Conservation (phyloP, 352 stramenopile species). For the Phytophthora sp. region DNA sequence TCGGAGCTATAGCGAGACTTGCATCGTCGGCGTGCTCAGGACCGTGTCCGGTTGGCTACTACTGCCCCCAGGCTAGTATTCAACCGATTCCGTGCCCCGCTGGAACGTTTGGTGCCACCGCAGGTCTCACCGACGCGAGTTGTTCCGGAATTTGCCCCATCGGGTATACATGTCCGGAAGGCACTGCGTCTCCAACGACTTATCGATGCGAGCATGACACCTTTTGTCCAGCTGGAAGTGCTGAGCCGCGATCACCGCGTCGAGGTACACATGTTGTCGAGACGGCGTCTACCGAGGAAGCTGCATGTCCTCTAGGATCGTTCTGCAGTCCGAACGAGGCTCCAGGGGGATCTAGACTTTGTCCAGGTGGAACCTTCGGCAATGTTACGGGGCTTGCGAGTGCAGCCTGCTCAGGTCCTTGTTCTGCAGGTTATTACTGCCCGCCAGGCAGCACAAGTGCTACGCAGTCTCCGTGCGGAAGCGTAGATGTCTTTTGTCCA, state of each 20-base stretch:
- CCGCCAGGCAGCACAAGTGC: constrained; percentile 45
- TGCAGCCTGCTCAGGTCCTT: constrained; percentile 55
- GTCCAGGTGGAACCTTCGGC: constrained; percentile 72
- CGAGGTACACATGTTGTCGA: constrained; percentile 43
- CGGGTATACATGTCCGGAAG: constrained; percentile 69
- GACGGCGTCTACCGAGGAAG: constrained; percentile 4
- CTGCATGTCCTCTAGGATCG: constrained; percentile 43
- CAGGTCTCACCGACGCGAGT: constrained; percentile 36
- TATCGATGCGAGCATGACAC: constrained; percentile 36
- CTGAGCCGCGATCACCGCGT: constrained; percentile 11
- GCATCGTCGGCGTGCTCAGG: constrained; percentile 41
- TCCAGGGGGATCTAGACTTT: constrained; percentile 38
- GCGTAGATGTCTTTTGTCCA: constrained; percentile 51
- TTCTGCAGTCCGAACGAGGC: constrained; percentile 55
- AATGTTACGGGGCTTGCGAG: constrained; percentile 40
- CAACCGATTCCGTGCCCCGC: constrained; percentile 44
- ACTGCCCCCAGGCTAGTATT: constrained; percentile 46
- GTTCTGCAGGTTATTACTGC: constrained; percentile 66
- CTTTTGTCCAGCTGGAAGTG: constrained; percentile 31
- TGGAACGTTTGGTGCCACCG: constrained; percentile 59
- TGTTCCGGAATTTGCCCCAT: constrained; percentile 67
- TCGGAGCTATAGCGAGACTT: constrained; percentile 41
- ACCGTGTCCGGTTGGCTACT: constrained; percentile 63
- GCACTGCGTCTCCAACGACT: constrained; percentile 51
- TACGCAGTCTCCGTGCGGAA: constrained; percentile 47